A percentile compares a stretch with the other conserved stretches of the same genome.
Conservation (phyloP, 768 basidiomycete species). For the Mycena rebaudengoi region DNA sequence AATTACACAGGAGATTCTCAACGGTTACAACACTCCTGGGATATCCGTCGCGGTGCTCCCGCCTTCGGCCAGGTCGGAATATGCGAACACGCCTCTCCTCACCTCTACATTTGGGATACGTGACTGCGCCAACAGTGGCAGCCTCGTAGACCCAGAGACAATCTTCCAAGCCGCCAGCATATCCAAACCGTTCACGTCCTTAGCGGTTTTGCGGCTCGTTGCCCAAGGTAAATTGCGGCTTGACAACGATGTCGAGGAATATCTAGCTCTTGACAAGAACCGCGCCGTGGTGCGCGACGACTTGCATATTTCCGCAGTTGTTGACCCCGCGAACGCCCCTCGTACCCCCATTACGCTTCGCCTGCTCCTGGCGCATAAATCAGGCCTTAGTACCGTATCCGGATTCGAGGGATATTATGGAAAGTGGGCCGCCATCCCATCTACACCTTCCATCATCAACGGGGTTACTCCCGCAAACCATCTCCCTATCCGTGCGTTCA, state of each 20-base stretch:
- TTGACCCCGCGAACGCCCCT: slow-evolving; percentile 10
- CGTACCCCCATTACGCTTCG: slow-evolving; percentile 13
- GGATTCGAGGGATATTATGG: slow-evolving; percentile 6
- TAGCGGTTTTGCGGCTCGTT: slow-evolving; percentile 18
- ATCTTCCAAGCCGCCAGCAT: slow-evolving; percentile 20
- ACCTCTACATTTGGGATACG: slow-evolving; percentile 12
- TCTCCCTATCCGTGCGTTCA: slow-evolving; percentile 19
- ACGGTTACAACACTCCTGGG: slow-evolving; percentile 11
- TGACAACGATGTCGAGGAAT: slow-evolving; percentile 10
- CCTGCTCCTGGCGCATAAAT: slow-evolving; percentile 16
- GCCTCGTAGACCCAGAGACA: slow-evolving; percentile 4
- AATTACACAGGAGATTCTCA: slow-evolving; percentile 6
- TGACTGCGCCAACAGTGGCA: background rate
- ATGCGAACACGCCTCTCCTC: background rate
- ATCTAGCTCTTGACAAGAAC: slow-evolving; percentile 10
- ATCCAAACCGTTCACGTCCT: slow-evolving; percentile 13
- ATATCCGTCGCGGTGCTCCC: slow-evolving; percentile 21
- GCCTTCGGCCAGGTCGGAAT: slow-evolving; percentile 2
- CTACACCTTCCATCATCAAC: slow-evolving; percentile 2
- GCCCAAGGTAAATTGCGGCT: slow-evolving; percentile 5
- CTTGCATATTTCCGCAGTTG: background rate
- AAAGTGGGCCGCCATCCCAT: background rate
- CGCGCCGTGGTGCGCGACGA: background rate
- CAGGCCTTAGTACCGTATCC: slow-evolving; percentile 15
- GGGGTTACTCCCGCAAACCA: slow-evolving; percentile 1